These are phyloP conservation scores for Larix sibirica DNA, from an alignment of 83 land plant genomes.

Conservation along the genomic window DNA sequence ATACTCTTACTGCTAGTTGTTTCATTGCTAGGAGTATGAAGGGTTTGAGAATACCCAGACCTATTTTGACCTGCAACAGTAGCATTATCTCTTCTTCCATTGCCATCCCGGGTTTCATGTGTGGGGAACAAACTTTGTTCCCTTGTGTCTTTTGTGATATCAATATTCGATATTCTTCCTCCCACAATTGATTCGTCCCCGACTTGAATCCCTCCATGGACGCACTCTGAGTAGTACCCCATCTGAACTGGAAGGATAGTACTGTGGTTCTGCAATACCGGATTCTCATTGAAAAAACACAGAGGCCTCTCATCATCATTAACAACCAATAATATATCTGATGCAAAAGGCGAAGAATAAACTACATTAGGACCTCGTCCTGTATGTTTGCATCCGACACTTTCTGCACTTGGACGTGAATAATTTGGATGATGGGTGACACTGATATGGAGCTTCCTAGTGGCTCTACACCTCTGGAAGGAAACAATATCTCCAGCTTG, in stretches of 20 bases:
- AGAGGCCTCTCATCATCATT: neutral
- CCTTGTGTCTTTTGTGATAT: neutral
- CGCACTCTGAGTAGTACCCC: neutral
- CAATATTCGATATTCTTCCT: neutral
- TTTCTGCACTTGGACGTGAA: neutral
- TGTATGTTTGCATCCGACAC: neutral
- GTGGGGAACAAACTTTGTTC: neutral
- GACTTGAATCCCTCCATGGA: neutral
- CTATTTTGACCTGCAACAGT: no score
- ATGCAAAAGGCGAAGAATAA: neutral
- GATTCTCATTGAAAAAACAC: neutral
- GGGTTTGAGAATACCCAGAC: no score
- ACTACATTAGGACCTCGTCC: no score
- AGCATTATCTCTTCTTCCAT: neutral
- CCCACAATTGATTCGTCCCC: neutral
- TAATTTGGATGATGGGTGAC: neutral
- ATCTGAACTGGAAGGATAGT: neutral
- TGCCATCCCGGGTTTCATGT: neutral
- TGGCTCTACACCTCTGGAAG: conserved; percentile 10
- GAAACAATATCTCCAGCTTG: conserved; percentile 21
- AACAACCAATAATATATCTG: neutral
- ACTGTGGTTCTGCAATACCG: neutral
- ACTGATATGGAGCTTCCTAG: neutral
- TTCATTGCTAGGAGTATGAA: no score
- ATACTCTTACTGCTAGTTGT: neutral